Conservation (phyloP, 2,329 filamentous ascomycete species). For the Claviceps pazoutovae region DNA sequence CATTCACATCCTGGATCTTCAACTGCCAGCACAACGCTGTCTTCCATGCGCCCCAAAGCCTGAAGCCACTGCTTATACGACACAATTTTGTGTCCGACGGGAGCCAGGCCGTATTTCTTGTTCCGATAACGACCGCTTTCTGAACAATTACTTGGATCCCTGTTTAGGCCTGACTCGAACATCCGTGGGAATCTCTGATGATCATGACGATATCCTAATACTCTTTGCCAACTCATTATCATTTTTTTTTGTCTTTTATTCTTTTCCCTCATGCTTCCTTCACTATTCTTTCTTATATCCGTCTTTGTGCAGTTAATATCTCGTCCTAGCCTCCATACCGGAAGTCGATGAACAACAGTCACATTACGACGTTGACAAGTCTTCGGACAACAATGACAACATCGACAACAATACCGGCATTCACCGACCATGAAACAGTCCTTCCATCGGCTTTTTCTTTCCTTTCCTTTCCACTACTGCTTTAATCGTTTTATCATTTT, state of each 20-base stretch:
- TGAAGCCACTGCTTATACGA: slow-evolving; percentile 9
- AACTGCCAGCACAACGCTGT: slow-evolving; percentile 20
- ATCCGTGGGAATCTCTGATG: slow-evolving; percentile 1
- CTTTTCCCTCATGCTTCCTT: neutral
- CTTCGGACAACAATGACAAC: neutral
- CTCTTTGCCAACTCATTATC: neutral
- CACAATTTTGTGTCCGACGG: neutral
- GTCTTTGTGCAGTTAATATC: neutral
- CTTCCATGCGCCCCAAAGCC: slow-evolving; percentile 22
- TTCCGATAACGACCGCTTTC: neutral
- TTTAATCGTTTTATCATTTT: neutral
- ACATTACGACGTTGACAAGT: neutral
- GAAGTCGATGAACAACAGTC: neutral
- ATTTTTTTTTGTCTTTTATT: neutral
- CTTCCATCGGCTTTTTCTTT: neutral
- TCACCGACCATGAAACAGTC: neutral
- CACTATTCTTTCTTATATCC: neutral
- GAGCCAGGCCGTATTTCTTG: neutral
- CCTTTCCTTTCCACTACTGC: neutral
- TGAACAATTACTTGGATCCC: neutral
- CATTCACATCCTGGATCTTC: slow-evolving; percentile 25
- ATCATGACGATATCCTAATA: slow-evolving; percentile 3
- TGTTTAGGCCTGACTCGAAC: neutral
- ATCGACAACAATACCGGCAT: no score
- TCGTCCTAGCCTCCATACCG: neutral